Base-by-base conservation (phyloP, 768 basidiomycete genomes). In the Podaxis sp. region DNA sequence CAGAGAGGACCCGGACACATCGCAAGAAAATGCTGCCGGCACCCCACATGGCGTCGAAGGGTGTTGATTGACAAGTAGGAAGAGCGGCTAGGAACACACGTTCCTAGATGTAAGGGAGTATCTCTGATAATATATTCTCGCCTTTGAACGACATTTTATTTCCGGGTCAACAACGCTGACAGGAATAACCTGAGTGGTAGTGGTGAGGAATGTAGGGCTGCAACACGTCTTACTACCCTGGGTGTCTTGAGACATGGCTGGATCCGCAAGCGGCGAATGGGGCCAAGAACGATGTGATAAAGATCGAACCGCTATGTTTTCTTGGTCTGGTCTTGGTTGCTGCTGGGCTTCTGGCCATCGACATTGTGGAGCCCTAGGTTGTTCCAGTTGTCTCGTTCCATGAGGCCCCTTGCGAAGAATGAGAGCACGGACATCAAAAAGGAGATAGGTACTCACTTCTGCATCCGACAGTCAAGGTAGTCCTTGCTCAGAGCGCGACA, bases 391-490 rank as follows among this genome's bases (percentile, higher is more conserved):
- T 95, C 94, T 52, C 83, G 81, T 67, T 91, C 87, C 94, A 96
- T 95, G 54, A 95, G 79, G n/a, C 90, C 92, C 67, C 94, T 95
- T 58, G 19, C 61, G 22, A 64, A 44, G 28, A 57, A 38, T 59
- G 42, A 22, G 17, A 11, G 57, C 38, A 46, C 26, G 12, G 11
- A 11, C 40, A 19, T 44, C 38, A 13, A 13, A 44, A n/a, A 48
- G 24, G 40, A 36, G 17, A 22, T 6, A 9, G 39, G 11, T 49
- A 77, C 89, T 68, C 69, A 94, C 94, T 88, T 89, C 70, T 85
- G 78, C 95, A 96, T 96, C 66, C 95, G 80, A 70, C 95, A 96
- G 63, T 93, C 86, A 30, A 96, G 82, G 68, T 96, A 96, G 36
- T 87, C 80, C 69, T 83, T 89, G 74, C 88, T 92, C 68, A 90